Evolutionary conservation across 2,329 filamentous ascomycete species (phyloP).

Genomic region (Penicillium sp.): DNA sequence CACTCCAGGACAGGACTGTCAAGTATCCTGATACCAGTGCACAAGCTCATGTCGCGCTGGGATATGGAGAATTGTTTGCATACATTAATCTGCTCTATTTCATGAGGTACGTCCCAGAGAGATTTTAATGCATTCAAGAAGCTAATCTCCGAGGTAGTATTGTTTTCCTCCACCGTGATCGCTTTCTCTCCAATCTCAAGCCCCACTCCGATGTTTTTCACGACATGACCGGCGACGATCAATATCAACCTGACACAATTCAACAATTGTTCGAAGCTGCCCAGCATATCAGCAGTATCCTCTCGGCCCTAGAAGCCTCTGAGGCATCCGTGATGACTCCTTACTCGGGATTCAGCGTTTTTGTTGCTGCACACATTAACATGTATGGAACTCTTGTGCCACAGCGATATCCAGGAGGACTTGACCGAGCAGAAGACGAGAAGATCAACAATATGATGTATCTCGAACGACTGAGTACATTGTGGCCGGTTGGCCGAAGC

Average conservation of each 20-base stretch:
- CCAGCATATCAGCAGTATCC: constrained; percentile 35
- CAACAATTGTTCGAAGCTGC: constrained; percentile 37
- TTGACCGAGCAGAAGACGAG: constrained; percentile 34
- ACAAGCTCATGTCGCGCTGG: constrained; percentile 39
- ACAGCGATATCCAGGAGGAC: constrained; percentile 36
- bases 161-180: constrained; percentile 39
- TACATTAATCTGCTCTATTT: constrained; percentile 43
- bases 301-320: constrained; percentile 35
- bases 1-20: constrained; percentile 37
- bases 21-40: constrained; percentile 37
- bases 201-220: constrained; percentile 26
- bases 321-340: constrained; percentile 38
- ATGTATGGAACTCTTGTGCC: constrained; percentile 42
- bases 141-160: constrained; percentile 22
- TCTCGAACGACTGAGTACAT: constrained; percentile 34
- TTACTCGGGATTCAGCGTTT: constrained; percentile 42
- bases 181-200: constrained; percentile 36
- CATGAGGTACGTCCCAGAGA: constrained; percentile 33
- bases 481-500: constrained; percentile 39
- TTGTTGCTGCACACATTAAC: constrained; percentile 42
- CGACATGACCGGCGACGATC: constrained; percentile 17
- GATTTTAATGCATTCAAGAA: neutral
- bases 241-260: constrained; percentile 29
- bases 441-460: constrained; percentile 37
- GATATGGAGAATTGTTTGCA: constrained; percentile 40